Evolutionary conservation across 2,329 filamentous ascomycete species (phyloP), one percentile per base, ranked within the genome.

Genomic region (Aspergillus viridinutans): DNA sequence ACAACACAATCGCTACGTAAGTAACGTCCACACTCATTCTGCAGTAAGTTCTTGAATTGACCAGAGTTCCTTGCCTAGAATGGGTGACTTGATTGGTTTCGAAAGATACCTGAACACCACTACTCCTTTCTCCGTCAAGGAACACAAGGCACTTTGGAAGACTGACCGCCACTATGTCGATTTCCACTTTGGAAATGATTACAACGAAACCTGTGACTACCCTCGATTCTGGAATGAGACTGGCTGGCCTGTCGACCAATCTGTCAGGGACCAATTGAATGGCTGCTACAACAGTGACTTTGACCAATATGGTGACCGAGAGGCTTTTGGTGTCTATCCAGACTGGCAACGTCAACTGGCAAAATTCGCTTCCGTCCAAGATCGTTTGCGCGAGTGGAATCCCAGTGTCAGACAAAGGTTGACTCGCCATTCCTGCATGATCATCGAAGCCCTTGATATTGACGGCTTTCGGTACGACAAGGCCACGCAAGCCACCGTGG

Each of bases 391-490:
- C 53, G 85, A 87, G 63, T 88, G 85, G 85, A 65, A 80, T 26
- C 81, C 83, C 2, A 79, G 80, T 12, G 85, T 87, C 0, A 73
- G 80, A 32, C 76, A 80, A 49, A 83, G 83, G 62, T 73, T 88
- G 56, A 80, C 82, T 59, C 80, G 80, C 48, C 85, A 87, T 63
- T 85, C 84, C 1, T 88, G 85, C 70, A 83, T 87, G 69, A 77
- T 83, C 35, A 85, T 88, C 56, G 71, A 76, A 25, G 82, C 80
- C 60, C 75, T 88, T n/a, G 85, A 88, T 64, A 82, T 88, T 55
- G 85, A 88, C 64, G 85, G 85, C 0, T 86, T 85, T 65, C 81
- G 85, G 54, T 85, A 86, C 70, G 85, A 88, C 72, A 88, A 88
- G 69, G 85, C 84, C 1, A 81, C 83, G 17, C 85, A 87, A 64